These are phyloP conservation scores for Ogataea pignaliae DNA, from an alignment of 805 yeast species.

Conservation along the genomic window DNA sequence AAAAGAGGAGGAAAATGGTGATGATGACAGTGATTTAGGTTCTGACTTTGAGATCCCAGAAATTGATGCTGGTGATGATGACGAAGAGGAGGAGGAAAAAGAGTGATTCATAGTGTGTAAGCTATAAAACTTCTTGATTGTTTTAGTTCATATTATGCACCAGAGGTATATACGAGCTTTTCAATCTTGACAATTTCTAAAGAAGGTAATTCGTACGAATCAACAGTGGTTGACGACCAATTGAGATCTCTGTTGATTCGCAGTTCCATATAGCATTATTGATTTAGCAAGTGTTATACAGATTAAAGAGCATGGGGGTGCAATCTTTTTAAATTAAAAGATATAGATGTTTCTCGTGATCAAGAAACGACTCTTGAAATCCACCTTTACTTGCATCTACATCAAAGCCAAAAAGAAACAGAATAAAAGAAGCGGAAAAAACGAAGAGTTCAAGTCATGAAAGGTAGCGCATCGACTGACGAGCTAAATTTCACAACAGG, in stretches of 20 bases:
- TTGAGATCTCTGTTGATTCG: conserved; percentile 3
- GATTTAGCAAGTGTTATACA: conserved; percentile 24
- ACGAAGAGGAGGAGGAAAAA: conserved; percentile 16
- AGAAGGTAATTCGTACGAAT: conserved; percentile 5
- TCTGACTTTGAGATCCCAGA: conserved; percentile 36
- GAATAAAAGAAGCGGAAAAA: background rate
- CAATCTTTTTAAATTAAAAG: conserved; percentile 3
- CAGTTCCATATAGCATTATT: conserved; percentile 13
- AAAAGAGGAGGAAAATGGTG: conserved; percentile 6
- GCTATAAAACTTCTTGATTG: background rate
- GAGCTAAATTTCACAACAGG: background rate
- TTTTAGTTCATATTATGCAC: background rate
- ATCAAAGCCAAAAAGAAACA: background rate
- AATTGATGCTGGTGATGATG: conserved; percentile 30
- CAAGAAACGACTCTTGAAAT: conserved; percentile 9
- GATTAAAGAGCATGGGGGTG: conserved; percentile 13
- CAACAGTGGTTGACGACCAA: background rate
- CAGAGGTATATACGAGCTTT: background rate
- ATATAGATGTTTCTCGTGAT: background rate
- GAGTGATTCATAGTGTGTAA: background rate
- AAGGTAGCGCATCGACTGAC: background rate
- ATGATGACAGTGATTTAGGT: conserved; percentile 20
- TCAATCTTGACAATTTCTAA: background rate
- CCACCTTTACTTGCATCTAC: conserved; percentile 21
- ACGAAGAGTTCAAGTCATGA: background rate